Evolutionary conservation across 2,329 filamentous ascomycete species (phyloP), one percentile per base, ranked within the genome.

Genomic region (Aspergillus vadensis): DNA sequence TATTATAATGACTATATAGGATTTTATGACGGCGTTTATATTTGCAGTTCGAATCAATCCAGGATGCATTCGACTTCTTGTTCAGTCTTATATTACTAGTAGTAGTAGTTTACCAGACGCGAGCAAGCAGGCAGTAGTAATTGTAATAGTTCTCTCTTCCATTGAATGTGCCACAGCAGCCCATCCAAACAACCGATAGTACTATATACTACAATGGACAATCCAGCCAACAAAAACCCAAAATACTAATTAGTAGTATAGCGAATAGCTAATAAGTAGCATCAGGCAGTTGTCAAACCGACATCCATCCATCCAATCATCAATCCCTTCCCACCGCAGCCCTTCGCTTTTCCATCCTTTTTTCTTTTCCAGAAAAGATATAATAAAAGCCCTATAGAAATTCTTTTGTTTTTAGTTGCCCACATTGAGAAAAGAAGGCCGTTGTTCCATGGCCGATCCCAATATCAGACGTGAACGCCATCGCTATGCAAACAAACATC

Each of bases 401-500:
- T 36, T 36, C 32, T 36, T 44, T 44, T 44, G 19, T 39, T 36
- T 56, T 27, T 19, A 7, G 21, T 41, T 51, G 55, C 53, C 61
- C 54, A 25, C 47, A 57, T 60, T 50, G 59, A 57, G 58, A 57
- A 63, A 44, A 17, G 41, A 54, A 57, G 60, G 55, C 44, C 52
- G 39, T 21, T 38, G 52, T 47, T 36, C 55, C 48, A 14, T 48
- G 53, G 53, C 55, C 60, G 52, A 61, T 62, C 57, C 58, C 60
- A 64, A 58, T 36, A 55, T 60, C 52, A 63, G 52, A 61, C 55
- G 55, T 59, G 57, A 75, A 77, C 74, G 73, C 74, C 74, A 70
- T 67, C 74, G 74, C 74, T 77, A 77, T 77, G 74, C 74, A 75
- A 65, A 65, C 53, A 65, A 64, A 66, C 55, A 30, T 57, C 32